These are phyloP conservation scores for Lasiosphaeria ovina DNA, from an alignment of 495 filamentous ascomycete species.

Conservation along the genomic window DNA sequence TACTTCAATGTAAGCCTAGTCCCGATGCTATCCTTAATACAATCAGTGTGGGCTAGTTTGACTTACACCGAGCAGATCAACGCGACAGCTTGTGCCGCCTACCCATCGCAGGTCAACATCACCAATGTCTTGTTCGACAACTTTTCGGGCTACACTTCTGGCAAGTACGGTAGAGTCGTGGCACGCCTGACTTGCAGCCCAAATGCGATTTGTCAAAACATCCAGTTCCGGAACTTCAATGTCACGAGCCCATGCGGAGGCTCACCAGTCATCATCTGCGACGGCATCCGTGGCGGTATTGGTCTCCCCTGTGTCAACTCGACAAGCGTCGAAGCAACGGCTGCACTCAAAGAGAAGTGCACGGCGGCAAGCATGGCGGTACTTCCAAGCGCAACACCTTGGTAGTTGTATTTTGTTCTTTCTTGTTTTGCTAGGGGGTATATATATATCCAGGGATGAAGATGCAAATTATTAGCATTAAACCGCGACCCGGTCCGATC, in stretches of 20 bases:
- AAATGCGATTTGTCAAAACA: conserved; percentile 51
- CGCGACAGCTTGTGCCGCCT: conserved; percentile 42
- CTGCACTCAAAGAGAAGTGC: conserved; percentile 29
- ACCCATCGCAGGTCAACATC: conserved; percentile 55
- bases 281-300: conserved; percentile 51
- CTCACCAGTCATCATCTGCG: conserved; percentile 48
- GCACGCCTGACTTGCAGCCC: conserved; percentile 51
- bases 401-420: conserved; percentile 3
- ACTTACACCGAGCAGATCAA: conserved; percentile 18
- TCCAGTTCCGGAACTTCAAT: conserved; percentile 50
- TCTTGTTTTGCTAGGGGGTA: too few relatives aligned
- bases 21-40: neutral
- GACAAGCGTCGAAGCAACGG: conserved; percentile 25
- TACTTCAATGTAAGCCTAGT: conserved; percentile 54
- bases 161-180: conserved; percentile 47
- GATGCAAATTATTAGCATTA: too few relatives aligned
- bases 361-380: conserved; percentile 20
- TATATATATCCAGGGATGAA: neutral
- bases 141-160: conserved; percentile 53
- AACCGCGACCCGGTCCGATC: too few relatives aligned
- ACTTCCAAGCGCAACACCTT: conserved; percentile 20
- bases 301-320: conserved; percentile 45
- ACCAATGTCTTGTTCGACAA: conserved; percentile 56
- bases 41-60: neutral
- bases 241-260: conserved; percentile 48